Base-by-base conservation (phyloP, 2,329 filamentous ascomycete genomes). In the Clarireedia monteithiana region DNA sequence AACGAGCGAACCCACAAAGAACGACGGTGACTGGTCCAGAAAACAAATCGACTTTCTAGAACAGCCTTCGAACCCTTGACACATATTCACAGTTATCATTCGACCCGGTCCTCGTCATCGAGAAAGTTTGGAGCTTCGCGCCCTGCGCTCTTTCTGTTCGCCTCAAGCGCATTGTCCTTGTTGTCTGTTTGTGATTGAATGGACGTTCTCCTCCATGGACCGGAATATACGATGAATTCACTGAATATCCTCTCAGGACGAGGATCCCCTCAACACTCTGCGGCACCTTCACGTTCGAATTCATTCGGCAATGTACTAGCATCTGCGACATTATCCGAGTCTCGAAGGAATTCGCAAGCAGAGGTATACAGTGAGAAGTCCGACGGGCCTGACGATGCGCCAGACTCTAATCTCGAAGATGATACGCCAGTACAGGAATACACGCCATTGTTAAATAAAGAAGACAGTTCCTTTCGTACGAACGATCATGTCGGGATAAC, bases 231-330 rank as follows among this genome's bases (percentile, higher is more conserved):
- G 75, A 96, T 96, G 92, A 96, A 96, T 84, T 95, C 91, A 68
- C 79, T 96, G 77, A 95, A 94, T 76, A 89, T 96, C 72, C 83
- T 96, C 72, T 94, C 90, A 68, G 84, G 89, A 71, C 86, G 88
- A 75, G 88, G 91, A 71, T 84, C 83, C 65, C 80, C 82, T 63
- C 72, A 81, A 54, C 73, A 80, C 58, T 82, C 76, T 64, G 77
- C 81, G 36, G 69, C 71, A 46, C 77, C 80, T 55, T 78, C 82
- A 57, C 78, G 82, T 69, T 80, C 81, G 60, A 84, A 83, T 70
- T 85, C 82, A 27, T 73, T 83, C 66, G 75, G 75, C 64, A 78
- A 68, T 55, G 62, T 66, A 34, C 55, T 67, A 12, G 56, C 62
- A 44, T 62, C 64, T 47, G 53, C 59, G 26, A 55, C 58, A 40